These are phyloP conservation scores for Alternaria postmessia DNA, from an alignment of 2,329 filamentous ascomycete genomes.

Conservation along the genomic window DNA sequence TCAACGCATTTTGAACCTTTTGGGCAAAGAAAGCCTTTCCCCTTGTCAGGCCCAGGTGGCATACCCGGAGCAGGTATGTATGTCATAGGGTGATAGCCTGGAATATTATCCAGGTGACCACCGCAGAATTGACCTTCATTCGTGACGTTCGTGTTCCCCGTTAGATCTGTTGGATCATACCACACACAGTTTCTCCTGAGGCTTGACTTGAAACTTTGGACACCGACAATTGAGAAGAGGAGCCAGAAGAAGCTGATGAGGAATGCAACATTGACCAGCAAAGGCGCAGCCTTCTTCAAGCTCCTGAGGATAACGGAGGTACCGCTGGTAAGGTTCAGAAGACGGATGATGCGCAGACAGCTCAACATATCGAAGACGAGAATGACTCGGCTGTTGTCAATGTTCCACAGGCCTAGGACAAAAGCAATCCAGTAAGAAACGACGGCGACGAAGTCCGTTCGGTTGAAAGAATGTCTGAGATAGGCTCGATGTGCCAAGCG, in stretches of 20 bases:
- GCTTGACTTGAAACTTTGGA: slow-evolving; percentile 82
- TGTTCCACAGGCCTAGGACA: slow-evolving; percentile 70
- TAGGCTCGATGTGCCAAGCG: slow-evolving; percentile 92
- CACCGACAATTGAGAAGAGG: slow-evolving; percentile 92
- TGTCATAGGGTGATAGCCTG: slow-evolving; percentile 57
- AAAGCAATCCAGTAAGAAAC: slow-evolving; percentile 96
- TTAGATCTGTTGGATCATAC: slow-evolving; percentile 56
- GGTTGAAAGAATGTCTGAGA: slow-evolving; percentile 92
- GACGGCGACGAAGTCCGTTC: slow-evolving; percentile 92
- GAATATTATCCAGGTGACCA: slow-evolving; percentile 71
- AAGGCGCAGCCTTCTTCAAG: slow-evolving; percentile 91
- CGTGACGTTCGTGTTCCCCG: slow-evolving; percentile 62
- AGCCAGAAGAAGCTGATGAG: slow-evolving; percentile 98
- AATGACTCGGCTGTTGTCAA: slow-evolving; percentile 75
- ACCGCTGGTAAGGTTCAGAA: slow-evolving; percentile 91
- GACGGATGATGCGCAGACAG: slow-evolving; percentile 87
- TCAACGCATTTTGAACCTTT: slow-evolving; percentile 83
- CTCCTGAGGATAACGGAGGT: slow-evolving; percentile 94
- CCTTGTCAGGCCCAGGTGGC: slow-evolving; percentile 50
- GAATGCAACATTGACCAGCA: slow-evolving; percentile 92
- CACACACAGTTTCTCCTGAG: slow-evolving; percentile 59
- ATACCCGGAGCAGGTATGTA: slow-evolving; percentile 69
- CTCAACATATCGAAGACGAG: slow-evolving; percentile 97
- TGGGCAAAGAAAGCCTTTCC: slow-evolving; percentile 90
- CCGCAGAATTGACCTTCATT: slow-evolving; percentile 78